Percentiles rank a stretch among this genome's conserved stretches.
Conservation (phyloP, 2,329 filamentous ascomycete species). For the Alternaria conjuncta region DNA sequence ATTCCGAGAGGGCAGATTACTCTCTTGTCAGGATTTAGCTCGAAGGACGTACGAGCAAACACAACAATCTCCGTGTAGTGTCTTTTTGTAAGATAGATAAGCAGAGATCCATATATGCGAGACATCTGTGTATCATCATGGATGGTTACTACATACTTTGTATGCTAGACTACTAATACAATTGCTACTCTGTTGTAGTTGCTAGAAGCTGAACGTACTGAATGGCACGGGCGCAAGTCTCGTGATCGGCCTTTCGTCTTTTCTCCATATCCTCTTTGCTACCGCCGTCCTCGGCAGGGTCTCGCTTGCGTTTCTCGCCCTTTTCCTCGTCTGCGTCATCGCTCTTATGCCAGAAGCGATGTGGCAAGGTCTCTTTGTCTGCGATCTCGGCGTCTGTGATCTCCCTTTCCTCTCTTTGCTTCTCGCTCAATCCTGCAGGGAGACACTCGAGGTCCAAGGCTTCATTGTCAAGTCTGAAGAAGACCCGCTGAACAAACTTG, state of each 20-base stretch:
- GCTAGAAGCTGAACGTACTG: not conserved
- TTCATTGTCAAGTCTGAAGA: constrained; percentile 37
- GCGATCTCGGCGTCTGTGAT: constrained; percentile 33
- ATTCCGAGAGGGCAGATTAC: not conserved
- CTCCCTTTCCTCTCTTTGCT: constrained; percentile 30
- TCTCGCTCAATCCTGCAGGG: constrained; percentile 10
- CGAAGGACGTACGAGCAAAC: not conserved
- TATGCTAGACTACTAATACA: not conserved
- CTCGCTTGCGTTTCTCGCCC: not conserved
- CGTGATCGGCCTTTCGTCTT: not conserved
- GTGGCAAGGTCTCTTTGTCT: constrained; percentile 10
- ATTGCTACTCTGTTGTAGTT: not conserved
- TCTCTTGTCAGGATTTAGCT: not conserved
- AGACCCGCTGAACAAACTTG: constrained; percentile 43
- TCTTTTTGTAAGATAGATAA: not conserved
- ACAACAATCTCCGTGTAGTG: not conserved
- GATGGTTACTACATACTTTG: not conserved
- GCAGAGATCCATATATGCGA: not conserved
- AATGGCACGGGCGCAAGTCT: not conserved
- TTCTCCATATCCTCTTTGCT: not conserved
- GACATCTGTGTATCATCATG: not conserved
- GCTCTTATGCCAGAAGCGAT: constrained; percentile 36
- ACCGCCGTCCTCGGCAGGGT: not conserved
- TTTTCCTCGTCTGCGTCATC: not conserved
- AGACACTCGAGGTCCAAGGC: constrained; percentile 19